Conservation (phyloP, 2,329 filamentous ascomycete genomes). For the Penicillium vulpinum region DNA sequence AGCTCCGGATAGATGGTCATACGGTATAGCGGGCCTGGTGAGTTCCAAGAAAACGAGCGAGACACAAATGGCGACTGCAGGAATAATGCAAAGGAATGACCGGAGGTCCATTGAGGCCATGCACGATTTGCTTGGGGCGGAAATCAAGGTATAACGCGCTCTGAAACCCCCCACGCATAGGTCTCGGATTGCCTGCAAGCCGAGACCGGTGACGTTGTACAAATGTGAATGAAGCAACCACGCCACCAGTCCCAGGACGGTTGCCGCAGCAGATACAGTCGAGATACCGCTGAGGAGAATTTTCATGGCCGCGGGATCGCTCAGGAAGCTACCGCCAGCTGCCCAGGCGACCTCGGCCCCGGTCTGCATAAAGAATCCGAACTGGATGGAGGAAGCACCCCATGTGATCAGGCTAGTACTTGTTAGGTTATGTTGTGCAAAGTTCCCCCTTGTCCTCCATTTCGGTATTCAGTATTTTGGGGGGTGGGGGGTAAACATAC, state of each 20-base stretch:
- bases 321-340: slow-evolving; percentile 36
- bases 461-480: neutral
- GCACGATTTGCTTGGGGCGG: slow-evolving; percentile 20
- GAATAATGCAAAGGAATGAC: slow-evolving; percentile 20
- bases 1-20: slow-evolving; percentile 38
- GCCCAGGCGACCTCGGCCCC: slow-evolving; percentile 44
- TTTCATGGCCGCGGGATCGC: slow-evolving; percentile 40
- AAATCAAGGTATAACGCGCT: slow-evolving; percentile 22
- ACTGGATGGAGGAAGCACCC: slow-evolving; percentile 36
- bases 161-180: slow-evolving; percentile 15
- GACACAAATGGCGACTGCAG: slow-evolving; percentile 18
- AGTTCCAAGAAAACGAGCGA: slow-evolving; percentile 33
- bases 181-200: slow-evolving; percentile 23
- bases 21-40: slow-evolving; percentile 36
- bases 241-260: slow-evolving; percentile 29
- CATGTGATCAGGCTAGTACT: slow-evolving; percentile 30
- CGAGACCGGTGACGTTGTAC: slow-evolving; percentile 28
- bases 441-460: neutral
- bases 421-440: neutral
- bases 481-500: slow-evolving; percentile 27
- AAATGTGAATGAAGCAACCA: slow-evolving; percentile 32
- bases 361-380: slow-evolving; percentile 44
- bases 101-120: slow-evolving; percentile 19
- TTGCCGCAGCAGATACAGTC: slow-evolving; percentile 28
- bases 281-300: slow-evolving; percentile 39